A percentile compares a stretch with the other conserved stretches of the same genome.
These are phyloP conservation scores for Plasmodium vivax DNA, from an alignment of 169 alveolate species.

Conservation along the genomic window DNA sequence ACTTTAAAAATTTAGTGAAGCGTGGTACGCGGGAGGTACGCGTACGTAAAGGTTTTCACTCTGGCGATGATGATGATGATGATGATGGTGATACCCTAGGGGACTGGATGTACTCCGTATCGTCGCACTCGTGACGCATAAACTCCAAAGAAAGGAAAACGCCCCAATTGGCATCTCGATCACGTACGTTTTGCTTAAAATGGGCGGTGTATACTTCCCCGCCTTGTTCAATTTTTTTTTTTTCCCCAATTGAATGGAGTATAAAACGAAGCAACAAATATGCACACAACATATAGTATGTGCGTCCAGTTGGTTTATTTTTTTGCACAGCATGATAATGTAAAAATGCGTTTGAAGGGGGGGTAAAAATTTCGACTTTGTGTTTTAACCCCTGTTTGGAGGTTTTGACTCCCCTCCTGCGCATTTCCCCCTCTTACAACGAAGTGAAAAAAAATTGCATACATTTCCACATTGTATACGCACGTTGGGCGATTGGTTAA, in stretches of 20 bases:
- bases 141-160: conserved; percentile 1
- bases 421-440: background rate
- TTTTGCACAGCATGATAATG: background rate
- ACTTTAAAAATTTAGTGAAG: background rate
- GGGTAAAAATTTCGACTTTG: background rate
- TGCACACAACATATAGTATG: background rate
- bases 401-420: background rate
- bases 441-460: background rate
- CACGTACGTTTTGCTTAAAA: background rate
- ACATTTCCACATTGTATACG: background rate
- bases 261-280: background rate
- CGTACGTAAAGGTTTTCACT: background rate
- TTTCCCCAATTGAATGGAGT: background rate
- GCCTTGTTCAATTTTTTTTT: background rate
- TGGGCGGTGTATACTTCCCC: background rate
- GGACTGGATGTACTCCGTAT: background rate
- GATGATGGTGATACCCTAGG: background rate
- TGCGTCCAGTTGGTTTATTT: background rate
- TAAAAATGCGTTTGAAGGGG: background rate
- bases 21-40: background rate
- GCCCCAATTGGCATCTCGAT: conserved; percentile 19
- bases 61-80: background rate
- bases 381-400: background rate
- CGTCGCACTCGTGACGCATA: conserved; percentile 75
- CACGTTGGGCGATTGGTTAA: background rate